Evolutionary conservation across 768 basidiomycete species (phyloP).

Genomic region (Lactarius sp.): DNA sequence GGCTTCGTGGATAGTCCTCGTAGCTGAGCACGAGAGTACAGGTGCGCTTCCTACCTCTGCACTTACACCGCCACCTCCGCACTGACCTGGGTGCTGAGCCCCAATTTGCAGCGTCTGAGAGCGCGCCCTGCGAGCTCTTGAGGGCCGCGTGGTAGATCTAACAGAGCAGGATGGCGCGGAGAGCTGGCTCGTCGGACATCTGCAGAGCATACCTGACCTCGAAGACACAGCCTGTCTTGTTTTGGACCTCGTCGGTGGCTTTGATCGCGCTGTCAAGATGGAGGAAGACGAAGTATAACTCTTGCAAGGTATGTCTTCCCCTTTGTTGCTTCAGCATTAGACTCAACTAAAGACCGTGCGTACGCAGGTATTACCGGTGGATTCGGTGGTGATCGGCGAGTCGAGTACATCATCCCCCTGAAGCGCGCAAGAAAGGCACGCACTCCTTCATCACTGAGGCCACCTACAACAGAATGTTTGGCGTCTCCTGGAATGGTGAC

Average conservation of each 20-base stretch:
- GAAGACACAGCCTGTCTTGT: constrained; percentile 50
- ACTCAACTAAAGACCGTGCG: neutral
- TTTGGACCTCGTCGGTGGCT: constrained; percentile 69
- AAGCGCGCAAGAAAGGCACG: constrained; percentile 54
- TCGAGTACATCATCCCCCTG: constrained; percentile 84
- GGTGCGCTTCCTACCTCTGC: constrained; percentile 55
- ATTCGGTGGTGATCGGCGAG: constrained; percentile 76
- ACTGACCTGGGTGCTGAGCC: constrained; percentile 43
- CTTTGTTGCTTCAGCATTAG: neutral
- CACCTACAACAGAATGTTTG: constrained; percentile 95
- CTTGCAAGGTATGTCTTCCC: constrained; percentile 27
- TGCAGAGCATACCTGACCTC: constrained; percentile 53
- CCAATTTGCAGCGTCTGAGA: constrained; percentile 52
- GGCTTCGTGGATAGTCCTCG: constrained; percentile 42
- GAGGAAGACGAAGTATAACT: constrained; percentile 71
- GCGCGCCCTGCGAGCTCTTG: constrained; percentile 40
- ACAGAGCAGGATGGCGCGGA: constrained; percentile 61
- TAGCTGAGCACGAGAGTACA: constrained; percentile 76
- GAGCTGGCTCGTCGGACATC: constrained; percentile 55
- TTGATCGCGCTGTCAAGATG: constrained; percentile 62
- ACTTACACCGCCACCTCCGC: constrained; percentile 47
- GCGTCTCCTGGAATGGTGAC: constrained; percentile 75
- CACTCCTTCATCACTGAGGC: constrained; percentile 71
- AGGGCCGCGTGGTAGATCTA: constrained; percentile 55
- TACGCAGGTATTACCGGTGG: constrained; percentile 86